Conservation (phyloP, 2,329 filamentous ascomycete genomes). For the Diaporthe australafricana region DNA sequence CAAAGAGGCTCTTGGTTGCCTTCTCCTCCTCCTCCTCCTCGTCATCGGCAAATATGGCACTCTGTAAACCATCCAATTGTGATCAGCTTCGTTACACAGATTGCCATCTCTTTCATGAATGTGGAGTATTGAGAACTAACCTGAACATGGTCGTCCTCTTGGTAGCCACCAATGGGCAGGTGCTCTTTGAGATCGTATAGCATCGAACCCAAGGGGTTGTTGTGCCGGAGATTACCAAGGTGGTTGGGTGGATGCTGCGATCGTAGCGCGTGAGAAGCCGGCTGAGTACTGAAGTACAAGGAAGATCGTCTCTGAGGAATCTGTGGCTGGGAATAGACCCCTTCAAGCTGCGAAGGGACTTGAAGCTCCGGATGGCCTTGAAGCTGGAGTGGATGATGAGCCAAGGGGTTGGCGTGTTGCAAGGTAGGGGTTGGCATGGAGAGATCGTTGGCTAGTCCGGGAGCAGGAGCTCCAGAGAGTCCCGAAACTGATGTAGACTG, state of each 20-base stretch:
- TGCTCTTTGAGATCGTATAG: not conserved
- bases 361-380: not conserved
- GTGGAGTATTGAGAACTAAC: not conserved
- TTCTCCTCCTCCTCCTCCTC: conserved; percentile 6
- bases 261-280: not conserved
- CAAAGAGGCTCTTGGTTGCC: conserved; percentile 9
- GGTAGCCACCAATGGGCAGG: not conserved
- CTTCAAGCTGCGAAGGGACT: not conserved
- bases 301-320: conserved; percentile 33
- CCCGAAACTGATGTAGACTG: conserved; percentile 11
- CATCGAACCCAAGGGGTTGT: not conserved
- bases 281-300: conserved; percentile 21
- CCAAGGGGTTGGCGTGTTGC: conserved; percentile 33
- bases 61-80: not conserved
- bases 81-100: not conserved
- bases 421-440: not conserved
- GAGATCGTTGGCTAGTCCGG: not conserved
- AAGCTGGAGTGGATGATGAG: conserved; percentile 30
- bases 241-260: not conserved
- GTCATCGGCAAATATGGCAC: not conserved
- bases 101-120: not conserved
- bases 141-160: not conserved
- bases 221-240: conserved; percentile 20
- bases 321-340: not conserved
- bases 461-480: not conserved